Evolutionary conservation across 169 alveolate species (phyloP), one percentile per base, ranked within the genome.

Genomic region (Plasmodium falciparum): DNA sequence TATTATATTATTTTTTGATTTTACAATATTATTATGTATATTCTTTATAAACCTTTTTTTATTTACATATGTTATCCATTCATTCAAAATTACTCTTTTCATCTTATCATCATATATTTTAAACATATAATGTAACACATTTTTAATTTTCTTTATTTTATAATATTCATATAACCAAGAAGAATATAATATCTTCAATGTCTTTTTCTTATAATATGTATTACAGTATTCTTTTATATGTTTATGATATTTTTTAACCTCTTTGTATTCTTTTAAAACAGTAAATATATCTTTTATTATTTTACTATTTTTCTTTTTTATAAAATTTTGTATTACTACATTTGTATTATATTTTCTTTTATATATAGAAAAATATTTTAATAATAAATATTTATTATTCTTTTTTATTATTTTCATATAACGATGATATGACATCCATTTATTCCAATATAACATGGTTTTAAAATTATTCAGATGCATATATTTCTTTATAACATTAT

Each of bases 391-490:
- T 65, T 24, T 26, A 33, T n/a, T 65, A 17, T 24, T 56, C 62
- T 13, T 76, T n/a, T 50, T 76, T 65, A 63, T 76, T 17, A 58
- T n/a, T 58, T 76, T 76, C 15, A 43, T 65, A 56, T 76, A 76
- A 49, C 73, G 89, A 15, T 52, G 59, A 76, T 63, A 63, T 2
- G 22, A n/a, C 20, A 63, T 9, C 78, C 74, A 76, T 65, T 63
- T 63, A 4, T 33, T 12, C 24, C 33, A 52, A 54, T 47, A 76
- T 15, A 54, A 47, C 13, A 13, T 49, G 17, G 50, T 9, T 7
- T 12, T 47, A 63, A 65, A 52, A 24, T 69, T 49, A 17, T 65
- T 6, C 74, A 22, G 50, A 26, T 76, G 62, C 33, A 45, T 47
- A 13, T 9, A 47, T 65, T 76, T 76, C 22, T 76, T 72, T 5